Base-by-base conservation (phyloP, 495 filamentous ascomycete species). In the Acidomyces sp. region DNA sequence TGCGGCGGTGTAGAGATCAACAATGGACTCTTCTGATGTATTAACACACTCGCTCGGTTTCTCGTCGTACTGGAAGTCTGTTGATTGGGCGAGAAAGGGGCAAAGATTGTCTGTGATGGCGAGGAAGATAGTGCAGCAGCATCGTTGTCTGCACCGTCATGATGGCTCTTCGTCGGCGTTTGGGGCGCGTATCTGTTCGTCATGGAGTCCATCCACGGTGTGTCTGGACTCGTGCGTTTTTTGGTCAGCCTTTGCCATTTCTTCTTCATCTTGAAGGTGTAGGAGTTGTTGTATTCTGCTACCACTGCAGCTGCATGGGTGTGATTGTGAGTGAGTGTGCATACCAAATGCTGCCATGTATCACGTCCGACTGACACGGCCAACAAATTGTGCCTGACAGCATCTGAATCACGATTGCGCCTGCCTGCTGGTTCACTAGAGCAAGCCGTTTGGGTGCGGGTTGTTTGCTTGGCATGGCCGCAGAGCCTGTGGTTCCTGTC, bases 11-110 rank as follows among this genome's bases (percentile, higher is more conserved):
- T 99, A 10, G 88, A 84, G 35, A 92, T 78, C 23, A 99, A 69
- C 18, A 99, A 64, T 15, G 92, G 90, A 3, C 83, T 92, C 62
- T 96, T 99, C 57, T 90, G 86, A 59, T 96, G 86, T 1, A 99
- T 87, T 39, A 96, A 75, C 50, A 96, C 82, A 43, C 84, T 40
- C 3, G 3, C 18, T 4, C 27, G 9, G 11, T 24, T 43, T 9
- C 26, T 35, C 22, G 70, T 22, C 22, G 19, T 37, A n/a, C 41
- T 20, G 12, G 46, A 28, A 2, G 47, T 45, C 34, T 51, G 43
- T 26, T 46, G 43, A 29, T 42, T 46, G 7, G 90, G 86, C 19
- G 88, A 85, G 65, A 99, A 99, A 35, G 81, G 68, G 43, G 85
- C 85, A 49, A 80, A 67, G 13, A 85, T 92, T 13, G 82, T 76